Conservation (phyloP, 306 rosid genomes). For the Albizia julibrissin region DNA sequence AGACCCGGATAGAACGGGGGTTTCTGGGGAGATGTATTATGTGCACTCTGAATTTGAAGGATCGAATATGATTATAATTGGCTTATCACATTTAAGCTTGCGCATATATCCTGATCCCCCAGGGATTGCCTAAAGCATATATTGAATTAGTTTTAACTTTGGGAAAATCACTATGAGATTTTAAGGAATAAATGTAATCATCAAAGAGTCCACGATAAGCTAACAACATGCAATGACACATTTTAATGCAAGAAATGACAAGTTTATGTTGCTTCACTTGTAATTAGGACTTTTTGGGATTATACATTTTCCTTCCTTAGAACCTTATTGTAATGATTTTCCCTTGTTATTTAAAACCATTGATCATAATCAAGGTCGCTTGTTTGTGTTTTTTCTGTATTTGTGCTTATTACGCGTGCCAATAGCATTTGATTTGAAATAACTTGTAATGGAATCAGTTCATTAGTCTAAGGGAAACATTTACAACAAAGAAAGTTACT, state of each 20-base stretch:
- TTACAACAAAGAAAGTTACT: neutral
- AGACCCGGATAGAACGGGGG: neutral
- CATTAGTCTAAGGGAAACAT: neutral
- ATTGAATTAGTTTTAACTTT: too few relatives aligned
- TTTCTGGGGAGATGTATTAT: neutral
- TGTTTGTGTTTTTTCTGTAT: neutral
- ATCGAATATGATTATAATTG: neutral
- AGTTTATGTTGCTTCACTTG: too few relatives aligned
- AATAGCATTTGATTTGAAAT: neutral
- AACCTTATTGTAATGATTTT: too few relatives aligned
- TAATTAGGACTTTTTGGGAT: too few relatives aligned
- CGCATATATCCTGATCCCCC: neutral
- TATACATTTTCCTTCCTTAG: too few relatives aligned
- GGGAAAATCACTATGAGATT: too few relatives aligned
- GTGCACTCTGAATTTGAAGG: neutral
- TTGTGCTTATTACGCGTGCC: neutral
- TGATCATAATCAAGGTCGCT: neutral
- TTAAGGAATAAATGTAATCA: too few relatives aligned
- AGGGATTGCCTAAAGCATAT: neutral
- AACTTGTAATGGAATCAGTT: neutral
- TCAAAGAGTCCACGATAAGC: too few relatives aligned
- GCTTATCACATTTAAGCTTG: neutral
- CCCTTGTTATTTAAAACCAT: too few relatives aligned
- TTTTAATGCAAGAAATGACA: too few relatives aligned
- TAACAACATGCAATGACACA: too few relatives aligned